Evolutionary conservation across 805 yeast genomes (phyloP).

Genomic region (Saturnispora bothae): DNA sequence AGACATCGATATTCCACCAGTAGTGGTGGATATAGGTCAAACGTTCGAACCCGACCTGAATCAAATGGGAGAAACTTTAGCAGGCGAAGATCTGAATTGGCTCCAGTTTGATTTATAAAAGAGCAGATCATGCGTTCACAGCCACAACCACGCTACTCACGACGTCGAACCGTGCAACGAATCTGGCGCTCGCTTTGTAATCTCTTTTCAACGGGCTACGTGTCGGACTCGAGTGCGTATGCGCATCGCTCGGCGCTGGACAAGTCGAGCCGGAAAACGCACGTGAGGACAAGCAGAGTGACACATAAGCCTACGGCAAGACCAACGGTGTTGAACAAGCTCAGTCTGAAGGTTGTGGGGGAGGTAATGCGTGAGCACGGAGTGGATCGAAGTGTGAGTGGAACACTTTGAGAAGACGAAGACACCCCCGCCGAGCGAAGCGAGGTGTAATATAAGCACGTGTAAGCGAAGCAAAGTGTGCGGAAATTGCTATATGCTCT

Average conservation of each 20-base stretch:
- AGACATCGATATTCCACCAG: too few species aligned
- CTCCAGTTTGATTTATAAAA: constrained; percentile 22
- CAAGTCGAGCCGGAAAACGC: constrained; percentile 20
- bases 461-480: too few species aligned
- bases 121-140: constrained; percentile 21
- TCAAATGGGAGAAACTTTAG: constrained; percentile 27
- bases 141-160: constrained; percentile 29
- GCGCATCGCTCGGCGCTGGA: constrained; percentile 14
- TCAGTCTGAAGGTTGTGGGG: constrained; percentile 17
- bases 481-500: too few species aligned
- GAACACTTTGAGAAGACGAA: neutral
- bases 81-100: constrained; percentile 31
- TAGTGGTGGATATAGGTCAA: constrained; percentile 11
- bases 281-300: constrained; percentile 24
- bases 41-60: constrained; percentile 16
- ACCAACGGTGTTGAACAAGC: constrained; percentile 16
- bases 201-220: constrained; percentile 26
- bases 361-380: constrained; percentile 17
- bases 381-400: constrained; percentile 4
- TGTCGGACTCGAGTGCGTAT: constrained; percentile 27
- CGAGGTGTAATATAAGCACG: too few species aligned
- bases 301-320: constrained; percentile 25
- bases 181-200: constrained; percentile 25
- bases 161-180: constrained; percentile 23
- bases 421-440: too few species aligned